These are phyloP conservation scores for Solanum commersonii DNA, from an alignment of 257 asterid genomes.

Conservation along the genomic window DNA sequence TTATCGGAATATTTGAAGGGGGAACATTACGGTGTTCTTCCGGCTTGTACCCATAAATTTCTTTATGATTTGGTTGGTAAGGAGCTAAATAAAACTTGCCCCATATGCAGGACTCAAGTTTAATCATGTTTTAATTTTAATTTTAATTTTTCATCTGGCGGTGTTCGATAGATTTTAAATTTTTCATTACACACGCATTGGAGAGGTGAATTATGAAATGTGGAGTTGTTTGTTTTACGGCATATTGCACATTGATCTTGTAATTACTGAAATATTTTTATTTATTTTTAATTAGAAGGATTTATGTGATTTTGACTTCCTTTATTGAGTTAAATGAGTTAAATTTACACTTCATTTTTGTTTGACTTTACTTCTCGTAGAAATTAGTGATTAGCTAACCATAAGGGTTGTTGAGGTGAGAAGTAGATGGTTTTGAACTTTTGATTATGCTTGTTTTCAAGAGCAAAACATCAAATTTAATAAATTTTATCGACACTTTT, in stretches of 20 bases:
- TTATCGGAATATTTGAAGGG: background rate
- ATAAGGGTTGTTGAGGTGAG: no score
- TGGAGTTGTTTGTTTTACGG: background rate
- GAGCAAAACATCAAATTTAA: no score
- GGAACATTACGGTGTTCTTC: background rate
- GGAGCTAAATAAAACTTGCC: background rate
- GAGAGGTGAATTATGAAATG: background rate
- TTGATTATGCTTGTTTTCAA: no score
- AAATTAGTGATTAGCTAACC: no score
- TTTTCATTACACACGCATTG: background rate
- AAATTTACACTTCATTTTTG: background rate
- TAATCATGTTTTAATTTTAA: background rate
- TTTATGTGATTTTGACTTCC: background rate
- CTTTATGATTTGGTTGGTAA: background rate
- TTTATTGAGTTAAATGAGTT: background rate
- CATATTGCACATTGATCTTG: no score
- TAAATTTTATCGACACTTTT: no score
- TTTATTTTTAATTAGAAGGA: background rate
- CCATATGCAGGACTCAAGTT: background rate
- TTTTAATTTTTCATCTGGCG: no score
- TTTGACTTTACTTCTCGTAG: no score
- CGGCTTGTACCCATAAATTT: background rate
- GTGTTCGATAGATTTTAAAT: background rate
- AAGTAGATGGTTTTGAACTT: no score
- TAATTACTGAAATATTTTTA: no score